Conservation (phyloP, 2,329 filamentous ascomycete species). For the Paracoccidioides lutzii region DNA sequence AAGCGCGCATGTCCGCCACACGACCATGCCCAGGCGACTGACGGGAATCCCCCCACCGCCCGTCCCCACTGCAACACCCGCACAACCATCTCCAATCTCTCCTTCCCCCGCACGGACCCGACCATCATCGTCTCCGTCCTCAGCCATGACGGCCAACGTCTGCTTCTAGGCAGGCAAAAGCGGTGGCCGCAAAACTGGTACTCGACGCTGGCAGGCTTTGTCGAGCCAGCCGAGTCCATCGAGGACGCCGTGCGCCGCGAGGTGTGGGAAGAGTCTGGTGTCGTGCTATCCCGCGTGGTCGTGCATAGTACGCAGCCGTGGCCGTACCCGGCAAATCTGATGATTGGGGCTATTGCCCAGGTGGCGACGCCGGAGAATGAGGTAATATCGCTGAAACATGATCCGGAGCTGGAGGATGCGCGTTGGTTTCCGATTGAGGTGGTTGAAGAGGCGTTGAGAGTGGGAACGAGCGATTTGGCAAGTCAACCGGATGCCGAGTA, state of each 20-base stretch:
- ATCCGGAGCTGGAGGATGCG: constrained; percentile 81
- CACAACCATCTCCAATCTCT: constrained; percentile 75
- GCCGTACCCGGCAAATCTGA: constrained; percentile 73
- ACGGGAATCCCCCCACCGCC: constrained; percentile 17
- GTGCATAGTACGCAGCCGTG: constrained; percentile 77
- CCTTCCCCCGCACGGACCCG: constrained; percentile 83
- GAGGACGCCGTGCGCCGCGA: constrained; percentile 74
- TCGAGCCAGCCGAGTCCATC: constrained; percentile 72
- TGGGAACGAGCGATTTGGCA: constrained; percentile 55
- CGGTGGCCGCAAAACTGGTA: constrained; percentile 79
- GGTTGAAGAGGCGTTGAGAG: constrained; percentile 57
- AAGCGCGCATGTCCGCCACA: constrained; percentile 35
- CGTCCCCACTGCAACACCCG: constrained; percentile 67
- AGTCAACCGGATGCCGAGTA: constrained; percentile 53
- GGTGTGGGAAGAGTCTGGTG: constrained; percentile 76
- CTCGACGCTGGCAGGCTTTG: constrained; percentile 75
- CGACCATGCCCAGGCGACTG: constrained; percentile 23
- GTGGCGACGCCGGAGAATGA: constrained; percentile 63
- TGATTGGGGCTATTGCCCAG: constrained; percentile 82
- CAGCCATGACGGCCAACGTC: constrained; percentile 59
- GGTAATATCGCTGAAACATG: constrained; percentile 67
- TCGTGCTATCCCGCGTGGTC: constrained; percentile 61
- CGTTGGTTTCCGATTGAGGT: constrained; percentile 79
- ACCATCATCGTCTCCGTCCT: constrained; percentile 93
- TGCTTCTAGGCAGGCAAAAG: constrained; percentile 75